Base-by-base conservation (phyloP, 352 stramenopile genomes). In the Phytophthora tentaculata region DNA sequence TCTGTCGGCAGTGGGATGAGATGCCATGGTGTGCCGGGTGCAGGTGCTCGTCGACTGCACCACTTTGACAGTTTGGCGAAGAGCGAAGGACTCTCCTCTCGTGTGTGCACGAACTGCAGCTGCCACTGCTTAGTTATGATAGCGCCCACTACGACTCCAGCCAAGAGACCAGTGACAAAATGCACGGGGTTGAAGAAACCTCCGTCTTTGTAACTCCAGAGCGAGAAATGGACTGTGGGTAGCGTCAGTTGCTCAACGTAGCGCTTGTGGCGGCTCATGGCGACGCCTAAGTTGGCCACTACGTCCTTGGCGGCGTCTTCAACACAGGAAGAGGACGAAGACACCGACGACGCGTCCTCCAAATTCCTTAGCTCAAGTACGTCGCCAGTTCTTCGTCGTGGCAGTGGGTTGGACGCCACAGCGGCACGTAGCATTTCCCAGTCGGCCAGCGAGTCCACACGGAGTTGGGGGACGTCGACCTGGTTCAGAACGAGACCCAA, bases 81-180 rank as follows among this genome's bases (percentile, higher is more conserved):
- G 20, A 79, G 67, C 19, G 59, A 66, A 0, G 62, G 54, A 14
- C 39, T 61, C n/a, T 74, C 60, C 22, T 59, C 22, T 41, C 61
- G 59, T 50, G 59, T 64, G n/a, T 67, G 56, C 47, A 73, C 22
- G 17, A 71, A 17, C 14, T 66, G 64, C 35, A 73, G 14, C 23
- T 67, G 64, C 69, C 69, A 68, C 7, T 76, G 77, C 47, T 72
- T 74, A 3, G 71, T 72, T 12, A 73, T 54, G 16, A 64, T 62
- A 45, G 76, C 57, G 29, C 80, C 77, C 10, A 84, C 54, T 24
- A 73, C 68, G 24, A 85, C 73, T n/a, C 80, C 80, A 44, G 69
- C 68, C 35, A 88, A 20, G 7, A 88, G 50, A 29, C 77, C 76
- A 6, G 76, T 63, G 50, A 86, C 51, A 28, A 86, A 76, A 41